These are phyloP conservation scores for Pouteria glomerata DNA, from an alignment of 148 eudicot genomes.

Conservation along the genomic window DNA sequence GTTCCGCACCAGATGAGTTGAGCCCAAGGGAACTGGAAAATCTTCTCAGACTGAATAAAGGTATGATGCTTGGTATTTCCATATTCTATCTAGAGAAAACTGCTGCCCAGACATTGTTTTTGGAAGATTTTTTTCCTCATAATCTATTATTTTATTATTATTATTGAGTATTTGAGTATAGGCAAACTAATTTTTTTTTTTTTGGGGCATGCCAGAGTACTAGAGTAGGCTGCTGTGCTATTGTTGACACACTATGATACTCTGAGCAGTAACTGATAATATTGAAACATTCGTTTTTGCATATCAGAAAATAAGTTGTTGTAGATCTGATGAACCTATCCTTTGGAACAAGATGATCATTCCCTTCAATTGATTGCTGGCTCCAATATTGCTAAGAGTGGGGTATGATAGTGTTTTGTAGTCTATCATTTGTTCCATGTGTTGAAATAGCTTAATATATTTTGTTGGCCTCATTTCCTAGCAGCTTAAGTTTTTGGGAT, in stretches of 20 bases:
- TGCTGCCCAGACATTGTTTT: neutral
- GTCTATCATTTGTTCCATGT: too few relatives aligned
- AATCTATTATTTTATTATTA: neutral
- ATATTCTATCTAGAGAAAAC: slow-evolving; percentile 5
- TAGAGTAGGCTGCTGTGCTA: neutral
- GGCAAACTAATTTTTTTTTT: too few relatives aligned
- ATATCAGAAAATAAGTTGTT: neutral
- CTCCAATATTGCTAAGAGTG: neutral
- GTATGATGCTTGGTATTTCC: slow-evolving; percentile 24
- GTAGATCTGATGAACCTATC: neutral
- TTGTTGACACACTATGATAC: neutral
- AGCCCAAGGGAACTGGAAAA: slow-evolving; percentile 47
- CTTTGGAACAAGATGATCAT: neutral
- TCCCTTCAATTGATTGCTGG: neutral
- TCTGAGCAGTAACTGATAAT: neutral
- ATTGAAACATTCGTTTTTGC: neutral
- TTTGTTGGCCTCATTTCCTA: too few relatives aligned
- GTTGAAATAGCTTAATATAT: too few relatives aligned
- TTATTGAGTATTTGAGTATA: too few relatives aligned
- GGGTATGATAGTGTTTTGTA: too few relatives aligned
- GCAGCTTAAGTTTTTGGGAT: too few relatives aligned
- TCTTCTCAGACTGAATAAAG: slow-evolving; percentile 42
- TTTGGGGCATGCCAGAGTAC: too few relatives aligned
- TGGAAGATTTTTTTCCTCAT: neutral
- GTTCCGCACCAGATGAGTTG: slow-evolving; percentile 61